A percentile compares a stretch with the other conserved stretches of the same genome.
Evolutionary conservation across 2,329 filamentous ascomycete genomes (phyloP).

Genomic region (Stagonosporopsis tanaceti): DNA sequence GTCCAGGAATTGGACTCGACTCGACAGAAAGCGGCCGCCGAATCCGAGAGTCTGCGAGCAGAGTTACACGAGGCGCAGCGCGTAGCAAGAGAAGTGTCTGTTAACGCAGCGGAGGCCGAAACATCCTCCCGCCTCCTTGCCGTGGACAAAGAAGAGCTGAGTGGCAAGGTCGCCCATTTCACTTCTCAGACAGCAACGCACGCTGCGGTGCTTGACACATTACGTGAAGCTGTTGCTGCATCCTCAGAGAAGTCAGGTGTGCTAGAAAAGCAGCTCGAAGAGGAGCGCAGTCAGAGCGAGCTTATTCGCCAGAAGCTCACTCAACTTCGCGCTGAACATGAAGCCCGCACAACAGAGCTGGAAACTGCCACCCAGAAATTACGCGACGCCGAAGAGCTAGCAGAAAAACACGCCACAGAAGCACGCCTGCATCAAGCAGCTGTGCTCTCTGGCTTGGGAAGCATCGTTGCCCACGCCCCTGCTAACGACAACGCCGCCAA

Average conservation of each 20-base stretch:
- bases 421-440: slow-evolving; percentile 84
- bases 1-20: slow-evolving; percentile 84
- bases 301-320: slow-evolving; percentile 77
- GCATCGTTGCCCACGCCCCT: slow-evolving; percentile 66
- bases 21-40: slow-evolving; percentile 81
- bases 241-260: slow-evolving; percentile 79
- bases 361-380: slow-evolving; percentile 77
- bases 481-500: slow-evolving; percentile 58
- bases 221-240: slow-evolving; percentile 79
- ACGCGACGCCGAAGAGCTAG: slow-evolving; percentile 85
- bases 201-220: slow-evolving; percentile 72
- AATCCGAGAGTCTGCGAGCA: slow-evolving; percentile 84
- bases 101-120: slow-evolving; percentile 78
- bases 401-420: slow-evolving; percentile 86
- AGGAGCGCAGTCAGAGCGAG: slow-evolving; percentile 80
- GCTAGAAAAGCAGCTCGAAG: slow-evolving; percentile 81
- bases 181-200: slow-evolving; percentile 74
- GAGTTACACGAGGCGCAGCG: slow-evolving; percentile 84
- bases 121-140: slow-evolving; percentile 77
- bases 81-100: slow-evolving; percentile 79
- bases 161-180: slow-evolving; percentile 71
- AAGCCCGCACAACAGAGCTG: slow-evolving; percentile 79
- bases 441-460: slow-evolving; percentile 82
- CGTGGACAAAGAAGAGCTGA: slow-evolving; percentile 85
- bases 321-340: slow-evolving; percentile 82